Evolutionary conservation across 2,329 filamentous ascomycete genomes (phyloP).

Genomic region (Colletotrichum magnum): DNA sequence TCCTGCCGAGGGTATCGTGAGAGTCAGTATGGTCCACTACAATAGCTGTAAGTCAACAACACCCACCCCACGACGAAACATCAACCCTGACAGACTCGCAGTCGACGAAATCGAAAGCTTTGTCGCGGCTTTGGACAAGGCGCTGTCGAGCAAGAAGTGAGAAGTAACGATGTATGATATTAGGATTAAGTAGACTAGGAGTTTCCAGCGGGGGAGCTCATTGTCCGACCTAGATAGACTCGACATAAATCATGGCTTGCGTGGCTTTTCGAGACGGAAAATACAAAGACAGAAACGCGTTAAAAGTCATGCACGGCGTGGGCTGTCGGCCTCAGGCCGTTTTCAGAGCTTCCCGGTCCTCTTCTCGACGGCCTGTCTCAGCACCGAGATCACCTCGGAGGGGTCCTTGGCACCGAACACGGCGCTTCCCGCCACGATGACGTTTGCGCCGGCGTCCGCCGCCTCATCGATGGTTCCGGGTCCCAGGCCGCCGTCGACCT

Average conservation of each 20-base stretch:
- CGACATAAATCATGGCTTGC: conserved; percentile 34
- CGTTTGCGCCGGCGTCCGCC: conserved; percentile 95
- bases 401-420: conserved; percentile 95
- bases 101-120: conserved; percentile 70
- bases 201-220: not conserved
- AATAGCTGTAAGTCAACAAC: conserved; percentile 71
- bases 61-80: too few species aligned
- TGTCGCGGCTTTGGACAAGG: conserved; percentile 66
- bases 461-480: conserved; percentile 93
- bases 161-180: conserved; percentile 7
- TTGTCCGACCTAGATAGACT: conserved; percentile 29
- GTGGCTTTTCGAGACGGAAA: conserved; percentile 17
- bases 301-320: conserved; percentile 26
- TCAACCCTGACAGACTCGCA: conserved; percentile 41
- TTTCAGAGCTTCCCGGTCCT: conserved; percentile 56
- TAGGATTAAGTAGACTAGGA: conserved; percentile 31
- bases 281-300: not conserved
- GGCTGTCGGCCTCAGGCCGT: not conserved
- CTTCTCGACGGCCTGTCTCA: conserved; percentile 84
- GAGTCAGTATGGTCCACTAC: conserved; percentile 82
- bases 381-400: conserved; percentile 84
- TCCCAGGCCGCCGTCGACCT: conserved; percentile 94
- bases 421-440: conserved; percentile 96
- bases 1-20: conserved; percentile 71
- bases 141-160: conserved; percentile 52